Evolutionary conservation across 1,139 yeast species (phyloP).

Genomic region (Nakaseomyces sp.): DNA sequence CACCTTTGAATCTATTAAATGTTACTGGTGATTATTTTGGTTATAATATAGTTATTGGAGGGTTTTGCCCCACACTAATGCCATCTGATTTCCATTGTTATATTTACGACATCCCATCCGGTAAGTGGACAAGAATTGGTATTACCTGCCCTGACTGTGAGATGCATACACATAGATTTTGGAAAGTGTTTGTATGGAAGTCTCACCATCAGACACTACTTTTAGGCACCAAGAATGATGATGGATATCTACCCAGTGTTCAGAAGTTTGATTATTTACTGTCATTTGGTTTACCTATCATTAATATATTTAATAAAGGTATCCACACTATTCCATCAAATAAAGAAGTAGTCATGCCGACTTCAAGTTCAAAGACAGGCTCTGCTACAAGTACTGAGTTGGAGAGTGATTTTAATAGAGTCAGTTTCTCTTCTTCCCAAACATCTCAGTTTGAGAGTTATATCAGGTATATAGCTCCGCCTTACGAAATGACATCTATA

Average conservation of each 20-base stretch:
- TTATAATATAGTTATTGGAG: constrained; percentile 51
- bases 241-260: constrained; percentile 43
- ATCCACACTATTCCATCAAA: constrained; percentile 14
- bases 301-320: constrained; percentile 41
- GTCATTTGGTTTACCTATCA: constrained; percentile 56
- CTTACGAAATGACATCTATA: constrained; percentile 54
- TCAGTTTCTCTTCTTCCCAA: constrained; percentile 14
- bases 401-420: constrained; percentile 9
- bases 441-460: constrained; percentile 49
- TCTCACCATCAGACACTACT: constrained; percentile 62
- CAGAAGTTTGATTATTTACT: constrained; percentile 51
- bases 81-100: constrained; percentile 44
- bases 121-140: constrained; percentile 57
- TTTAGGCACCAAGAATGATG: constrained; percentile 42
- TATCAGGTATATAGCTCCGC: constrained; percentile 70
- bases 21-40: constrained; percentile 61
- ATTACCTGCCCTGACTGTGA: constrained; percentile 46
- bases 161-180: constrained; percentile 48
- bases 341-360: constrained; percentile 2
- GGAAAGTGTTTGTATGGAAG: constrained; percentile 66
- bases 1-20: constrained; percentile 35
- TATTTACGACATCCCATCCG: constrained; percentile 52
- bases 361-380: neutral
- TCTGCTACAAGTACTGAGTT: neutral
- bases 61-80: constrained; percentile 38